Evolutionary conservation across 208 protist genomes (phyloP), one percentile per base, ranked within the genome.

Genomic region (Crithidia brevicula): DNA sequence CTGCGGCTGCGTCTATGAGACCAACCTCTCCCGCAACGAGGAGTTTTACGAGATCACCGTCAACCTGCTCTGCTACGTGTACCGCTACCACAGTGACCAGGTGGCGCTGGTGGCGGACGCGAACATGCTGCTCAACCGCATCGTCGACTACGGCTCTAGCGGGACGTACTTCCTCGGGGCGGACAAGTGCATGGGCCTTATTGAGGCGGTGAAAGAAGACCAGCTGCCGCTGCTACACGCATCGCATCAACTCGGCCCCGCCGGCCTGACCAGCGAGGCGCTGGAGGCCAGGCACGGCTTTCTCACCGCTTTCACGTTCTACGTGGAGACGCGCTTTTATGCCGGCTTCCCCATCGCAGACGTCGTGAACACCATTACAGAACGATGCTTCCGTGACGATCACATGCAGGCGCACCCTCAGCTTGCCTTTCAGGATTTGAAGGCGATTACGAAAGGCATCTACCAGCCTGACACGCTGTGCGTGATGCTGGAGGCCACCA

Each of bases 81-180:
- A 85, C 61, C 68, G 91, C 47, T 75, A 93, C 45, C 90, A 96
- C 76, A 92, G 86, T 60, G 84, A 92, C 40, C 75, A 87, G 57
- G 25, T 73, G 6, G 67, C 52, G 64, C 81, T 96, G n/a, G 67
- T 89, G 43, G 65, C 54, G 25, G 91, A 96, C 65, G 91, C 88
- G 20, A 92, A 92, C 69, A 54, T 79, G 34, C 47, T 96, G 20
- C 80, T 96, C 34, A 73, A 53, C 34, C 82, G 77, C 36, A 81
- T 91, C 20, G 52, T 93, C 31, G 74, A 72, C 43, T 74, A 85
- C 18, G 81, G 80, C 54, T 77, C 81, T 16, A 82, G 78, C 50
- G 72, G 66, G 43, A 85, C 58, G 22, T 70, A 68, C 38, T 91
- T 96, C 51, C 53, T 95, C 18, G 70, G 68, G 23, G 89, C 90